Evolutionary conservation across 441 rosid genomes (phyloP).

Genomic region (Macaranga tanarius): DNA sequence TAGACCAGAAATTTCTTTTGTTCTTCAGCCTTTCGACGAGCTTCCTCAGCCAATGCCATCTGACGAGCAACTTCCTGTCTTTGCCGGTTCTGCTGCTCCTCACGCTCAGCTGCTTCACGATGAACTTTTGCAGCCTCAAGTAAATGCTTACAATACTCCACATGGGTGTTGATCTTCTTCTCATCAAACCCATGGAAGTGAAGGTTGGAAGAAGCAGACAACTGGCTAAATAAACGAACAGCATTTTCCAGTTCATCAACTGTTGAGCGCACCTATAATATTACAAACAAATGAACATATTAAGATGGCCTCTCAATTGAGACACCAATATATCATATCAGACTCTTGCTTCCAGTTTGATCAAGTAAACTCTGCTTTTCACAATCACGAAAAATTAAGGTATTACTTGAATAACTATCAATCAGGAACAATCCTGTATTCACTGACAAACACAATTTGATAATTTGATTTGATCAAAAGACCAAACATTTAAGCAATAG

Average conservation of each 20-base stretch:
- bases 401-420: not conserved
- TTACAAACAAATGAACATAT: slow-evolving; percentile 22
- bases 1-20: slow-evolving; percentile 90
- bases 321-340: slow-evolving; percentile 12
- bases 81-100: slow-evolving; percentile 92
- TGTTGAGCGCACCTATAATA: slow-evolving; percentile 81
- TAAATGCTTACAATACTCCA: slow-evolving; percentile 94
- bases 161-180: slow-evolving; percentile 98
- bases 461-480: not conserved
- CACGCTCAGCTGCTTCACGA: slow-evolving; percentile 94
- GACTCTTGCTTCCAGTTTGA: slow-evolving; percentile 13
- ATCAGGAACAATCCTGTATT: not conserved
- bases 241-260: slow-evolving; percentile 97
- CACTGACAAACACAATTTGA: not conserved
- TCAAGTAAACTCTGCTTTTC: slow-evolving; percentile 6
- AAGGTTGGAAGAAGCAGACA: slow-evolving; percentile 94
- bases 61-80: slow-evolving; percentile 96
- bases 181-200: slow-evolving; percentile 95
- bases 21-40: slow-evolving; percentile 98
- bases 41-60: slow-evolving; percentile 97
- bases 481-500: not conserved
- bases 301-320: slow-evolving; percentile 19
- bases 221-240: slow-evolving; percentile 81
- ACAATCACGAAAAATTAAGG: not conserved
- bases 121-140: slow-evolving; percentile 94